These are phyloP conservation scores for Strobilomyces dryophilus DNA, from an alignment of 768 basidiomycete genomes.

Conservation along the genomic window DNA sequence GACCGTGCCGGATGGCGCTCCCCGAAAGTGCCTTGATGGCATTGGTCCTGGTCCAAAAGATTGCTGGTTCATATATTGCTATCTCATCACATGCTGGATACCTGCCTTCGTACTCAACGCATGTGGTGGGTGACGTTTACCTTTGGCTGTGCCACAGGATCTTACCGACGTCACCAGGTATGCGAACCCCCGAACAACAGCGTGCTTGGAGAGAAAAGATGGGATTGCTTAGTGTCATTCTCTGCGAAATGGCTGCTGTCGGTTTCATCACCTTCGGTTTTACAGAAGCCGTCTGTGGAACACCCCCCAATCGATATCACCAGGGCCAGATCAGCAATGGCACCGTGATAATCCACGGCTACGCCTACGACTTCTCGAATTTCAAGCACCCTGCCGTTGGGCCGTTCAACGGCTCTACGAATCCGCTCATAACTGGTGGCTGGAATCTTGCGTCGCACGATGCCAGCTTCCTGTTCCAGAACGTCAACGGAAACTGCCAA, in stretches of 20 bases:
- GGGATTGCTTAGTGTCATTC: slow-evolving; percentile 80
- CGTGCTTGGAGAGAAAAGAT: slow-evolving; percentile 99
- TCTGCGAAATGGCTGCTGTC: slow-evolving; percentile 83
- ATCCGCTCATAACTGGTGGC: slow-evolving; percentile 74
- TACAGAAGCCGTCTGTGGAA: slow-evolving; percentile 90
- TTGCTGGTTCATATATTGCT: slow-evolving; percentile 94
- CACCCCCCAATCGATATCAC: slow-evolving; percentile 77
- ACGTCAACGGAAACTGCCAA: slow-evolving; percentile 78
- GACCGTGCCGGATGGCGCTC: slow-evolving; percentile 33
- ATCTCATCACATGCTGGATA: slow-evolving; percentile 77
- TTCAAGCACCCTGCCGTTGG: slow-evolving; percentile 78
- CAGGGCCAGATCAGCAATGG: slow-evolving; percentile 70
- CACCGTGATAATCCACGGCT: slow-evolving; percentile 92
- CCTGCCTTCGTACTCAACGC: slow-evolving; percentile 71
- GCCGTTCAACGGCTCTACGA: slow-evolving; percentile 72
- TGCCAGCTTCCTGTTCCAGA: slow-evolving; percentile 93
- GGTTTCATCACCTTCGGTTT: slow-evolving; percentile 99
- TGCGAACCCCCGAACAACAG: slow-evolving; percentile 87
- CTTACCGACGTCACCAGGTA: slow-evolving; percentile 47
- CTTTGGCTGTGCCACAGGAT: not conserved
- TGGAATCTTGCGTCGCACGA: slow-evolving; percentile 87
- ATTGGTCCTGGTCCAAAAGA: slow-evolving; percentile 86
- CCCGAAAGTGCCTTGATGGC: slow-evolving; percentile 59
- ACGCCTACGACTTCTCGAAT: slow-evolving; percentile 84
- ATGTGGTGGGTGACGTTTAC: slow-evolving; percentile 58